Percentiles rank a stretch among this genome's conserved stretches.
Conservation (phyloP, 768 basidiomycete genomes). For the Mycena latifolia region DNA sequence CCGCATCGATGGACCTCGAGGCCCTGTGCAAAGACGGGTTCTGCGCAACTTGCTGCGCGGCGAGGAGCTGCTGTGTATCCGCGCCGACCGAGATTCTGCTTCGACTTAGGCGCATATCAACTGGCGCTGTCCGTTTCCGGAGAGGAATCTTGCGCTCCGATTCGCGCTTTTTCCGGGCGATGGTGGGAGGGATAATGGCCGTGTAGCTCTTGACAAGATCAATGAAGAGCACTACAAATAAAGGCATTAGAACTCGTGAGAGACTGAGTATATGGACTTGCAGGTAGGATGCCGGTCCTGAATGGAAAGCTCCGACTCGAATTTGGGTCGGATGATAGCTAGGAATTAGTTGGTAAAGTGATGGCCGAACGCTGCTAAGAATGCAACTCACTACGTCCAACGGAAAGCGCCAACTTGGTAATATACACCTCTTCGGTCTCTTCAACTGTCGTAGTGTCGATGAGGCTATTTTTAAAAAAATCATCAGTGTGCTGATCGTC, state of each 20-base stretch:
- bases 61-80: slow-evolving; percentile 78
- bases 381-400: slow-evolving; percentile 81
- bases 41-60: slow-evolving; percentile 75
- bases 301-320: slow-evolving; percentile 87
- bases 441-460: slow-evolving; percentile 74
- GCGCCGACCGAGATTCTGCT: slow-evolving; percentile 79
- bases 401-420: slow-evolving; percentile 87
- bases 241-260: slow-evolving; percentile 1
- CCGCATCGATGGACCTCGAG: slow-evolving; percentile 48
- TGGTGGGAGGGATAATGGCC: slow-evolving; percentile 81
- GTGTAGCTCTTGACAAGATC: slow-evolving; percentile 86
- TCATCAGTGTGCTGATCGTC: slow-evolving; percentile 4
- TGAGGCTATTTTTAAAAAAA: slow-evolving; percentile 66
- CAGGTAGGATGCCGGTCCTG: slow-evolving; percentile 91
- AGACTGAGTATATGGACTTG: slow-evolving; percentile 47
- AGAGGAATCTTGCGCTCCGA: slow-evolving; percentile 87
- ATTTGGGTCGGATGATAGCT: slow-evolving; percentile 88
- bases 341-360: slow-evolving; percentile 19
- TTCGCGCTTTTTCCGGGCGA: slow-evolving; percentile 88
- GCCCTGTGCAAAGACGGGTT: slow-evolving; percentile 57
- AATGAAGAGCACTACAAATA: slow-evolving; percentile 78
- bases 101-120: slow-evolving; percentile 91
- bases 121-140: slow-evolving; percentile 87
- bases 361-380: neutral
- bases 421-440: slow-evolving; percentile 86